Evolutionary conservation across 2,329 filamentous ascomycete species (phyloP), one percentile per base, ranked within the genome.

Genomic region (Diaporthe vexans): DNA sequence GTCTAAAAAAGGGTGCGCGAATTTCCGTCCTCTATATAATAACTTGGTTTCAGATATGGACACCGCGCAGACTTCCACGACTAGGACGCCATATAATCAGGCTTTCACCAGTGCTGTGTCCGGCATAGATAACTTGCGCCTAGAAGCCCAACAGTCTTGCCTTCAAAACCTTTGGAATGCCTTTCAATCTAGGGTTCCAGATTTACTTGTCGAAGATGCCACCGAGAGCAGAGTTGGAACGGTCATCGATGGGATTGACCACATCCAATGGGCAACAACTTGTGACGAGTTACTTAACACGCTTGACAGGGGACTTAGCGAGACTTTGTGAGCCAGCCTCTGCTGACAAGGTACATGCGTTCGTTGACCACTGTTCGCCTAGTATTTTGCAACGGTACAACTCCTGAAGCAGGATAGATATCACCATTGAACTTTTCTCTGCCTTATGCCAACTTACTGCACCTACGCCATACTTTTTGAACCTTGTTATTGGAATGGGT

Each of bases 381-480:
- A 52, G 63, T 11, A 24, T 59, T 13, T 8, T 59, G 4, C 35
- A 51, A 2, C 9, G 54, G 40, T 51, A 51, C 24, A 71, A 71
- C 24, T 71, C 68, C 15, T 59, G 68, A 54, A 71, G 68, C 40
- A 71, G 56, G 68, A 71, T 71, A 24, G 54, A 24, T 17, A 48
- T 37, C 10, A 51, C 54, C n/a, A n/a, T 59, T 10, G 40, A 71
- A 15, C 33, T 11, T 10, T 71, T 71, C 17, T 71, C 40, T 46
- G 52, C 17, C 6, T 3, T 58, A 26, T 59, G 68, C 29, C 40
- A 51, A 10, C 63, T 24, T 67, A 17, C 63, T 52, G 19, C 26
- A 17, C 21, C 52, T 6, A 52, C 63, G 2, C 63, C 46, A 24
- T n/a, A 67, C 46, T 67, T 67, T 26, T 52, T 67, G 19, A 15